Base-by-base conservation (phyloP, 306 rosid genomes). In the Trifolium pratense region DNA sequence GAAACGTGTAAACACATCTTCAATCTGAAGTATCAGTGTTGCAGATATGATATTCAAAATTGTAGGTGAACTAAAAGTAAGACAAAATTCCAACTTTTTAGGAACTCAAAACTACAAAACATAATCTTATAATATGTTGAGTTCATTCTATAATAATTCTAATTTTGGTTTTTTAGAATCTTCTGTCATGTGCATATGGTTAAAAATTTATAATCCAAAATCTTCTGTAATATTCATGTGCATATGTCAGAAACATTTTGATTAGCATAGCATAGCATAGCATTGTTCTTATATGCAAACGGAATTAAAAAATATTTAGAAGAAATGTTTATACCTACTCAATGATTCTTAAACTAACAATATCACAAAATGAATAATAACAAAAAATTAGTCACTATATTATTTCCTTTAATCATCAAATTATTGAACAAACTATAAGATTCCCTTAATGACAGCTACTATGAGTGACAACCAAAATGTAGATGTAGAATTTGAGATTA, bases 271-370 rank as follows among this genome's bases (percentile, higher is more conserved):
- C n/a, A n/a, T n/a, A n/a, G n/a, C n/a, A n/a, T 18, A 53, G 73
- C 55, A 72, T 1, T 53, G 64, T 48, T 73, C 20, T 52, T 55
- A 52, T 7, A 43, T 58, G 25, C 51, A 66, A 59, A 37, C 37
- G 71, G 66, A 59, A 68, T 48, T 37, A 39, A 67, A 74, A 49
- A 59, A 6, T 26, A 26, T 25, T 73, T 58, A 9, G 17, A 64
- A 56, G 64, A 74, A 82, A 69, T 56, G 60, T 72, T 53, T 23
- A 23, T 56, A 62, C 65, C 66, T 12, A 67, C 49, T 42, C 45
- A 64, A 66, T 78, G 82, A 83, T 81, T 84, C 85, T 40, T 48
- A 62, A 79, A 66, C 64, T 73, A 58, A 23, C 63, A 71, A 59
- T 29, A 26, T 29, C 21, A 14, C 65, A 73, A 17, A 49, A 58